Evolutionary conservation across 2,329 filamentous ascomycete species (phyloP).

Genomic region (Fusarium citri): DNA sequence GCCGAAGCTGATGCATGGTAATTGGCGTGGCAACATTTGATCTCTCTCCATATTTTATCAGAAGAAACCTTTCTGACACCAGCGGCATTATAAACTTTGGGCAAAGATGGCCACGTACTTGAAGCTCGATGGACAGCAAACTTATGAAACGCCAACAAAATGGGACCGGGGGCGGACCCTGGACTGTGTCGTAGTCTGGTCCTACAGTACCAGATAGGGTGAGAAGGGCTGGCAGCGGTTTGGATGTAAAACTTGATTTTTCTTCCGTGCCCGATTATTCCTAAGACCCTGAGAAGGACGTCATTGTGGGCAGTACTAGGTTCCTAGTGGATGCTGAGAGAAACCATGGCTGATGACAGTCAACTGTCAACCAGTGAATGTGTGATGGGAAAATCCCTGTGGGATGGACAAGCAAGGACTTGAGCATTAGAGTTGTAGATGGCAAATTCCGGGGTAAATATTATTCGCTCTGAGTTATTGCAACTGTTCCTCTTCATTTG

Average conservation of each 20-base stretch:
- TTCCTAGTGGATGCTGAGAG: neutral
- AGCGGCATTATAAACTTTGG: conserved; percentile 3
- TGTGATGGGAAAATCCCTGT: neutral
- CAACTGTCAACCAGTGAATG: neutral
- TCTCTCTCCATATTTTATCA: conserved; percentile 6
- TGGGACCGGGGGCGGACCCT: conserved; percentile 6
- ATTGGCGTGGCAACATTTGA: conserved; percentile 19
- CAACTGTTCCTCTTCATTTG: neutral
- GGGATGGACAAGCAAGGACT: conserved; percentile 4
- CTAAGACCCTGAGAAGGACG: conserved; percentile 15
- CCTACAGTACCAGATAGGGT: conserved; percentile 14
- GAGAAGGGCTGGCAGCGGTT: conserved; percentile 25
- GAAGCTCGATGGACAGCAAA: conserved; percentile 19
- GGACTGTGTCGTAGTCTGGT: neutral
- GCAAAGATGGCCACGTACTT: conserved; percentile 30
- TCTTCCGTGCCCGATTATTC: conserved; percentile 9
- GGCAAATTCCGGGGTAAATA: conserved; percentile 15
- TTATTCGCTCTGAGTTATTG: neutral
- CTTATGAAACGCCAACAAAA: conserved; percentile 30
- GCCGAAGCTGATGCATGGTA: neutral
- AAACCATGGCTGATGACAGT: conserved; percentile 4
- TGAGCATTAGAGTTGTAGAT: neutral
- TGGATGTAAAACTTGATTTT: conserved; percentile 37
- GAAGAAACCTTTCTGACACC: conserved; percentile 17
- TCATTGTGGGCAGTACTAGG: conserved; percentile 13